Base-by-base conservation (phyloP, 106 monocot genomes). In the Platanthera guangdongensis region DNA sequence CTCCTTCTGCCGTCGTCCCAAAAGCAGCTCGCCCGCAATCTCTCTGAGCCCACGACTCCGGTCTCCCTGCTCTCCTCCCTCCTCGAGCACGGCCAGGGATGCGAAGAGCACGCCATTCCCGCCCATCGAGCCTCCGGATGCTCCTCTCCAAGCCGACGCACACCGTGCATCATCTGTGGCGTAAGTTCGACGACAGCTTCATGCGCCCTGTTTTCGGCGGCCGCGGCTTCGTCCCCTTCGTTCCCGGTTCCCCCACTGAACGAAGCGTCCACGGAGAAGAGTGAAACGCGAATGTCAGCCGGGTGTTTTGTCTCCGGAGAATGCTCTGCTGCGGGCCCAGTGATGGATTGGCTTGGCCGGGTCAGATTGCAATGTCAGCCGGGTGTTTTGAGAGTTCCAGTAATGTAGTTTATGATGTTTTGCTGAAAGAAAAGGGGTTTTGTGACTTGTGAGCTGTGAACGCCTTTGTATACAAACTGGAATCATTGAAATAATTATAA, bases 121-220 rank as follows among this genome's bases (percentile, higher is more conserved):
- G 86, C 13, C 96, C 90, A 11, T 55, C 86, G 28, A 91, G 93
- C 74, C 81, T 95, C 12, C 80, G 90, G 53, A 87, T 96, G 96
- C 93, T 96, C 51, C 86, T 96, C 16, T 83, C 48, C 13, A 89
- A 85, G 74, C 91, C 93, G 22, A 76, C 79, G 19, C 87, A 85
- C 76, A 92, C 88, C 0, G 88, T 97, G 7, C 93, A 97, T 78
- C 54, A 91, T 59, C 94, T 91, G 47, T 97, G 96, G 93, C 85
- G 96, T 39, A 93, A 88, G 78, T 97, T 97, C 54, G 96, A 97
- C 25, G 71, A 93, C 75, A 85, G 86, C 46, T 71, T 82, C 75
- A 97, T 97, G 96, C 85, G 96, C 1, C 96, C 96, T 0, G 22
- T 93, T 9, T 97, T 97, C 45, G 96, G 96, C 0, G 96, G 96